These are phyloP conservation scores for Paramecium sonneborni DNA, from an alignment of 73 alveolate genomes.

Conservation along the genomic window DNA sequence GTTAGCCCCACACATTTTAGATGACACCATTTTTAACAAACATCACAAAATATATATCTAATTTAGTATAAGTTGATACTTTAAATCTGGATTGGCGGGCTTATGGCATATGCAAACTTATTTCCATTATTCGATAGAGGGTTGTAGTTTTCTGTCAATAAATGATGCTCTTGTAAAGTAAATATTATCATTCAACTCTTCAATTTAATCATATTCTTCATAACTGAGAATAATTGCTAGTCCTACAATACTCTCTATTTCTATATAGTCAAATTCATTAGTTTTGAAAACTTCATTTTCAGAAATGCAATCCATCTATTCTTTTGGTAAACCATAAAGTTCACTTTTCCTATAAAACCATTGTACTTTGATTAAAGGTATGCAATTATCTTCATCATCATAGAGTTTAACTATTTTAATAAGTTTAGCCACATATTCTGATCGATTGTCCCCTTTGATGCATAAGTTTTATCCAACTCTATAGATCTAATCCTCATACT, in stretches of 20 bases:
- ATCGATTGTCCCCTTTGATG: conserved; percentile 7
- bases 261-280: conserved; percentile 27
- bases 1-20: conserved; percentile 35
- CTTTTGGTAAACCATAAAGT: conserved; percentile 17
- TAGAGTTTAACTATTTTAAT: conserved; percentile 2
- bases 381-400: conserved; percentile 51
- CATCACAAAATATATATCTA: conserved; percentile 46
- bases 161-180: conserved; percentile 40
- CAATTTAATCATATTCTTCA: conserved; percentile 28
- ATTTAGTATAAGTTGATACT: neutral
- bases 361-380: conserved; percentile 27
- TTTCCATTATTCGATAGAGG: conserved; percentile 8
- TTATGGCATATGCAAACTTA: conserved; percentile 15
- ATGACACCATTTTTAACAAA: conserved; percentile 44
- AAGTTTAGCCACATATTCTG: conserved; percentile 54
- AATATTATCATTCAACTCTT: conserved; percentile 29
- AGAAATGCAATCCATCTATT: conserved; percentile 42
- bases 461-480: conserved; percentile 18
- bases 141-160: neutral
- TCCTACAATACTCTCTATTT: conserved; percentile 47
- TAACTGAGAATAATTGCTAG: conserved; percentile 29
- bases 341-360: conserved; percentile 51
- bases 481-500: conserved; percentile 19
- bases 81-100: conserved; percentile 58
- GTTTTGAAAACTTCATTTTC: conserved; percentile 55